These are phyloP conservation scores for Theobroma cacao DNA, from an alignment of 345 rosid genomes.

Conservation along the genomic window DNA sequence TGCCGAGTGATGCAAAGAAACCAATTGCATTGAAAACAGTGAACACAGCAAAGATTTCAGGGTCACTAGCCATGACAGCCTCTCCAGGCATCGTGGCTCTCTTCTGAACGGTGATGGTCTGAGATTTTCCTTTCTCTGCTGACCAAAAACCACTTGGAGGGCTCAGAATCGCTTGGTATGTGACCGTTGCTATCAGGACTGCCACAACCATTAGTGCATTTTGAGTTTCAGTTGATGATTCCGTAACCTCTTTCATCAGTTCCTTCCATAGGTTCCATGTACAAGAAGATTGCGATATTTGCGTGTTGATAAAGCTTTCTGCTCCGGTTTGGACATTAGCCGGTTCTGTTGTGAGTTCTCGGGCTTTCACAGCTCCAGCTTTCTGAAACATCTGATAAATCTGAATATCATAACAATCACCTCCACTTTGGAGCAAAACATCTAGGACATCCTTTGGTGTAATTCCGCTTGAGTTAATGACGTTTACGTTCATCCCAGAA, in stretches of 20 bases:
- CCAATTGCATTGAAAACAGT: conserved; percentile 4
- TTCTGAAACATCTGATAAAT: conserved; percentile 2
- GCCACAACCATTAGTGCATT: conserved; percentile 7
- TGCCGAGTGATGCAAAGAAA: conserved; percentile 7
- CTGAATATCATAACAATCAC: conserved; percentile 1
- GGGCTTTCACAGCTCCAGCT: conserved; percentile 5
- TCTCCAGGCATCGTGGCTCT: conserved; percentile 1
- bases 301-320: background rate
- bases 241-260: conserved; percentile 5
- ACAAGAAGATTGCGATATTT: background rate
- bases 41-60: conserved; percentile 6
- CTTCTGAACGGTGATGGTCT: background rate
- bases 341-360: background rate
- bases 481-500: background rate
- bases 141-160: conserved; percentile 5
- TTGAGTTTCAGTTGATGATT: conserved; percentile 6
- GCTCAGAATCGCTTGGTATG: conserved; percentile 1
- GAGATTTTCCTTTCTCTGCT: background rate
- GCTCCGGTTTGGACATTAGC: background rate
- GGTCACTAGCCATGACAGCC: conserved; percentile 12
- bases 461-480: background rate
- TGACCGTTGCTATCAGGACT: conserved; percentile 4
- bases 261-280: conserved; percentile 11
- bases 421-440: conserved; percentile 4
- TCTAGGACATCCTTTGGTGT: conserved; percentile 5